Base-by-base conservation (phyloP, 176 grass and related monocot species). In the Triticum urartu region DNA sequence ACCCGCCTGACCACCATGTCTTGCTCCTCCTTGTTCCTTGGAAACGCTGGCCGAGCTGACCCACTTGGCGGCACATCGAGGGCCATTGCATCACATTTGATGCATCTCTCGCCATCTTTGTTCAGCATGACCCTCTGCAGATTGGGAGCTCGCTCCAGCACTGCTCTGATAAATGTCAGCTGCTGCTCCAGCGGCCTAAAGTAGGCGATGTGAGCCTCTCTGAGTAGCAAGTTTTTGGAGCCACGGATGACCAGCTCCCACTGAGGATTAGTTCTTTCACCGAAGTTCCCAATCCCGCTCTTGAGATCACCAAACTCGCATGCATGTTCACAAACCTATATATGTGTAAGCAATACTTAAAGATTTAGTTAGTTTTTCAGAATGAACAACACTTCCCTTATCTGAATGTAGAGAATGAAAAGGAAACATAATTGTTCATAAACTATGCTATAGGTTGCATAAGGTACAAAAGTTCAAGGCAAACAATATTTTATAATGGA, bases 101-200 rank as follows among this genome's bases (percentile, higher is more conserved):
- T 24, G 15, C 85, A 87, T 17, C 4, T 0, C 1, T 11, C 1
- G 2, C 47, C 13, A 68, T 68, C 30, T 36, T 80, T 28, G 4
- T 72, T 86, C 7, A 80, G 28, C n/a, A 80, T 5, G 7, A 81
- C 3, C 0, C 20, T 17, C 7, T 17, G 22, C 39, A 79, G 40
- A 12, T 79, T 45, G 50, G 20, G 21, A 64, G 77, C 67, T 36
- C 68, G 77, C 9, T 65, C 36, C 68, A 81, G 63, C 14, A 87
- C 6, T 1, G 21, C 28, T 45, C 9, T 87, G 48, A 88, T 58
- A 43, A 77, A 88, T 39, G 10, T 20, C 14, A 88, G 1, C 4
- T 88, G 80, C 22, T 83, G 62, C 56, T 77, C 50, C 17, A 81
- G 15, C 33, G 80, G 61, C 40, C 32, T 88, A n/a, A 88, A 88